phyloP scores from a whole-genome alignment of 148 eudicot species.

The Rhododendron ferrugineum region DNA sequence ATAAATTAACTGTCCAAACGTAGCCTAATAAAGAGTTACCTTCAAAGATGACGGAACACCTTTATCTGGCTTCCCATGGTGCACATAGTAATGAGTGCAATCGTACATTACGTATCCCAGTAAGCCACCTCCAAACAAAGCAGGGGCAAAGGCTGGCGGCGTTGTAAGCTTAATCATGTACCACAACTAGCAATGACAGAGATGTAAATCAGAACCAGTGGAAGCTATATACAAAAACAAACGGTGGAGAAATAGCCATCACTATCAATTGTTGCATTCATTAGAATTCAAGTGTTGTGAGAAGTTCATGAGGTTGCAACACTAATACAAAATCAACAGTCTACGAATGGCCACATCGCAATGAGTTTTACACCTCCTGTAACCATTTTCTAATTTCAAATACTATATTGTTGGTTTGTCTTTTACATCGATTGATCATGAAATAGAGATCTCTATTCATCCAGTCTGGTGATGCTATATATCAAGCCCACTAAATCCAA shows the following conservation, averaged over 20 bases:
- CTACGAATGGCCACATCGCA: background rate
- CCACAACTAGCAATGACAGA: constrained; percentile 54
- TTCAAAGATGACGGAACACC: constrained; percentile 56
- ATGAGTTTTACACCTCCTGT: background rate
- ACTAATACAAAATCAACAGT: background rate
- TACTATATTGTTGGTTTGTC: background rate
- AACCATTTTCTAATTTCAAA: background rate
- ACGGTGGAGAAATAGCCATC: background rate
- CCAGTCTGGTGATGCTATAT: background rate
- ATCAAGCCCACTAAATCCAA: background rate
- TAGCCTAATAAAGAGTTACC: constrained; percentile 34
- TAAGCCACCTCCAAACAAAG: constrained; percentile 77
- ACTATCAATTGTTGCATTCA: background rate
- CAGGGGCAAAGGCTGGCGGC: constrained; percentile 65
- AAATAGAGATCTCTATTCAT: background rate
- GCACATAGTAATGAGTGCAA: constrained; percentile 88
- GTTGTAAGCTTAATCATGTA: constrained; percentile 49
- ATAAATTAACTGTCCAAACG: background rate
- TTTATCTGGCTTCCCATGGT: constrained; percentile 81
- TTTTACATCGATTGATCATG: background rate
- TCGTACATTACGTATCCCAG: constrained; percentile 89
- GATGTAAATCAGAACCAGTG: background rate
- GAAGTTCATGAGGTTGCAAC: background rate
- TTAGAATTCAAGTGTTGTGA: background rate
- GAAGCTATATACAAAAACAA: background rate